Conservation (phyloP, 305 asterid species). For the Ruellia speciosa region DNA sequence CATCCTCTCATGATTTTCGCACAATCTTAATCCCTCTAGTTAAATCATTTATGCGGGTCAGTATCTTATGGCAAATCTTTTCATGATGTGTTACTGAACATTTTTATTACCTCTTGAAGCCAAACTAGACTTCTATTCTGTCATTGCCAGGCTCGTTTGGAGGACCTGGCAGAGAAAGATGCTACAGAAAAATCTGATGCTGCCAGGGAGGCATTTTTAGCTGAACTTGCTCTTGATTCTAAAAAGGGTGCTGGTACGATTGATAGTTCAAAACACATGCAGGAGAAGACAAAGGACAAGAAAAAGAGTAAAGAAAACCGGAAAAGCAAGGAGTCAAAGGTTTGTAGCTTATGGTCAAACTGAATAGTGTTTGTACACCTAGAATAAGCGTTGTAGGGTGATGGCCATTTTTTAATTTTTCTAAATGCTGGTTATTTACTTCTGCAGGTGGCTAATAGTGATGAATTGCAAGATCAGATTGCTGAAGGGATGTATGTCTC, state of each 20-base stretch:
- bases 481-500: constrained; percentile 54
- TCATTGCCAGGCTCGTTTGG: constrained; percentile 53
- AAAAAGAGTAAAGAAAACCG: constrained; percentile 60
- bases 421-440: constrained; percentile 20
- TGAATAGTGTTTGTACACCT: constrained; percentile 15
- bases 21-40: constrained; percentile 62
- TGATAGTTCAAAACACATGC: constrained; percentile 48
- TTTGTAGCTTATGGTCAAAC: constrained; percentile 26
- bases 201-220: constrained; percentile 86
- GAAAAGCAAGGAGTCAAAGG: constrained; percentile 75
- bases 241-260: constrained; percentile 43
- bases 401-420: constrained; percentile 17
- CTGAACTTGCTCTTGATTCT: constrained; percentile 83
- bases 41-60: constrained; percentile 77
- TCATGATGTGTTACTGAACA: constrained; percentile 4
- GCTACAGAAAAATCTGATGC: constrained; percentile 95
- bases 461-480: constrained; percentile 39
- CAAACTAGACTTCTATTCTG: constrained; percentile 23
- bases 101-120: constrained; percentile 14
- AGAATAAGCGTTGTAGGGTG: constrained; percentile 20
- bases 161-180: constrained; percentile 85
- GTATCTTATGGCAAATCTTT: constrained; percentile 24
- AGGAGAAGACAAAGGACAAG: constrained; percentile 71
- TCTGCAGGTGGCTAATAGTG: constrained; percentile 49
- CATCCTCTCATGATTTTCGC: constrained; percentile 59